Conservation (phyloP, 805 yeast genomes). For the Candida vaughaniae region DNA sequence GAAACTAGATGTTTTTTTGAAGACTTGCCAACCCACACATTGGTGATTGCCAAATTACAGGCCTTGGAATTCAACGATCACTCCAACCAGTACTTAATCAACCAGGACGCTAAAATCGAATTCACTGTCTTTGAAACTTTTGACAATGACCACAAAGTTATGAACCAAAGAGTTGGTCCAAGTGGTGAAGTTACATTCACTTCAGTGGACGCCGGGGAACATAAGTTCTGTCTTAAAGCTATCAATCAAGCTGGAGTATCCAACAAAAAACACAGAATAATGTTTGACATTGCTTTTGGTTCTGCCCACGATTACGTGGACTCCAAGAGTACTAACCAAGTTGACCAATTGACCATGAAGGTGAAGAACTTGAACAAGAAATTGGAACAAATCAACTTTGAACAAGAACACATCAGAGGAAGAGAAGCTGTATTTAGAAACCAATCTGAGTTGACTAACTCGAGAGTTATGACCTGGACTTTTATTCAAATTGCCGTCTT, state of each 20-base stretch:
- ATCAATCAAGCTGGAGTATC: constrained; percentile 64
- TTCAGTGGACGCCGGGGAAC: constrained; percentile 82
- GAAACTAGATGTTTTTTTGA: constrained; percentile 82
- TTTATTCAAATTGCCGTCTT: constrained; percentile 68
- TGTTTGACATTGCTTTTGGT: constrained; percentile 72
- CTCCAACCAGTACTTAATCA: constrained; percentile 48
- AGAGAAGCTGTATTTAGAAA: constrained; percentile 78
- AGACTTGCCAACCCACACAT: constrained; percentile 72
- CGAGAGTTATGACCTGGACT: constrained; percentile 73
- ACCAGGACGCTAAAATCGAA: constrained; percentile 57
- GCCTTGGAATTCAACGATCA: constrained; percentile 59
- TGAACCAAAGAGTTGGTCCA: constrained; percentile 59
- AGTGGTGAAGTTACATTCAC: constrained; percentile 75
- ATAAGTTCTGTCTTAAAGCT: constrained; percentile 69
- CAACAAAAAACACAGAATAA: constrained; percentile 57
- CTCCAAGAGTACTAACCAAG: constrained; percentile 55
- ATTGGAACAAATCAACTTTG: constrained; percentile 41
- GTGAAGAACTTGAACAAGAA: constrained; percentile 39
- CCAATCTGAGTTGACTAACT: constrained; percentile 72
- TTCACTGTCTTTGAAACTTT: constrained; percentile 61
- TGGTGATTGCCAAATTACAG: constrained; percentile 74
- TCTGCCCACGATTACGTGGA: constrained; percentile 61
- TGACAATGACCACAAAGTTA: constrained; percentile 79
- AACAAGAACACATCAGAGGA: constrained; percentile 59
- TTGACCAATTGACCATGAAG: constrained; percentile 38